Conservation (phyloP, 441 rosid genomes). For the Populus hybrid region DNA sequence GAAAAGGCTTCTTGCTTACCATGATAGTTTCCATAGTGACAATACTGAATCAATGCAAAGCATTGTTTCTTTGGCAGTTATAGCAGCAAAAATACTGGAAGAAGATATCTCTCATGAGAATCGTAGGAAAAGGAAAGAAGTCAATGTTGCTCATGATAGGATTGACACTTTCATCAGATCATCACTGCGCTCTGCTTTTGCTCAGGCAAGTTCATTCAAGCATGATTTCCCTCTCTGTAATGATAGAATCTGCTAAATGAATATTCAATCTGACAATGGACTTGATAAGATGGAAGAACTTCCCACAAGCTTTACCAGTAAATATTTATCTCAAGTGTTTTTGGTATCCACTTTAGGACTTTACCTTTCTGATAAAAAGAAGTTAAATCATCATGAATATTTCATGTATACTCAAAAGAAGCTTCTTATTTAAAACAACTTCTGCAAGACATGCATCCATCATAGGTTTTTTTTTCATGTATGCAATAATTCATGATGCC, state of each 20-base stretch:
- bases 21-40: constrained; percentile 68
- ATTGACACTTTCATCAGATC: constrained; percentile 89
- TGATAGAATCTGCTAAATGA: background rate
- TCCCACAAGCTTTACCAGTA: background rate
- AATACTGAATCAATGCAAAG: constrained; percentile 75
- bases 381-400: background rate
- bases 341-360: background rate
- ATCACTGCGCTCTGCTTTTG: constrained; percentile 77
- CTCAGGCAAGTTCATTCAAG: constrained; percentile 68
- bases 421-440: background rate
- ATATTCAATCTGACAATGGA: background rate
- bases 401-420: background rate
- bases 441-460: background rate
- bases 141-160: constrained; percentile 70
- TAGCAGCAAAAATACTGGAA: constrained; percentile 77
- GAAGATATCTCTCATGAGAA: constrained; percentile 89
- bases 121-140: constrained; percentile 70
- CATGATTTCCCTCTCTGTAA: constrained; percentile 8
- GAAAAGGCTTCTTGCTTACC: constrained; percentile 42
- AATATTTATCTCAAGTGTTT: background rate
- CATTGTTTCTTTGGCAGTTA: constrained; percentile 75
- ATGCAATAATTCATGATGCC: background rate
- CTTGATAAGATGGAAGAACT: background rate
- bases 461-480: background rate
- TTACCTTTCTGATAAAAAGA: background rate